Conservation (phyloP, 2,329 filamentous ascomycete genomes). For the Colletotrichum noveboracense region DNA sequence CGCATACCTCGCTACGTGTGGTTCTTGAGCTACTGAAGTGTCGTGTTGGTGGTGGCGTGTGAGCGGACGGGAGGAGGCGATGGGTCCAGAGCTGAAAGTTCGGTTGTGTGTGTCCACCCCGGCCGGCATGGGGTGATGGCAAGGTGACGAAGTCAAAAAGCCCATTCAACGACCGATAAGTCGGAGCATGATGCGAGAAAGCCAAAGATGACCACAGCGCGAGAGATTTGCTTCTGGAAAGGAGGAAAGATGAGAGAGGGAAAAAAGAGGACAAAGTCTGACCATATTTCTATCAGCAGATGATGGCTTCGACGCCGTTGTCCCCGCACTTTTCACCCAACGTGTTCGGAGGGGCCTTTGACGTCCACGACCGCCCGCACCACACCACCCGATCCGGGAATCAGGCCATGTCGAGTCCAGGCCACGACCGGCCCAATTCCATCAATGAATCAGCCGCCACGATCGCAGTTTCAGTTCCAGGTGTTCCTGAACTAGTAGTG, state of each 20-base stretch:
- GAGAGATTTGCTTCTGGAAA: background rate
- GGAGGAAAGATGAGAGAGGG: background rate
- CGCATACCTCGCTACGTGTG: background rate
- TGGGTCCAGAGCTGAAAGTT: background rate
- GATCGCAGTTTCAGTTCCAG: background rate
- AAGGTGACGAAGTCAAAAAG: background rate
- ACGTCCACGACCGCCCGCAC: slow-evolving; percentile 8
- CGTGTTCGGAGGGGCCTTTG: slow-evolving; percentile 12
- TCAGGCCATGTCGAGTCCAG: slow-evolving; percentile 14
- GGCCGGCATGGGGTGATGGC: background rate
- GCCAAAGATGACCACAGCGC: background rate
- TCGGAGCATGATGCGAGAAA: background rate
- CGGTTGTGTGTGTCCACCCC: background rate
- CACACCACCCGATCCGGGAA: slow-evolving; percentile 17
- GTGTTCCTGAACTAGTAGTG: background rate
- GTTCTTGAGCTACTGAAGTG: background rate
- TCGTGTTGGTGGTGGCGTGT: background rate
- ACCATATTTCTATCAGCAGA: slow-evolving; percentile 21
- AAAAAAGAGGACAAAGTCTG: background rate
- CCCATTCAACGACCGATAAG: background rate
- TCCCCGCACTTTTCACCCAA: slow-evolving; percentile 15
- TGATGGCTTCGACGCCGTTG: slow-evolving; percentile 16
- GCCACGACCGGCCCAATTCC: background rate
- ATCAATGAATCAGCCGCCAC: background rate
- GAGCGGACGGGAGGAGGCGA: background rate